phyloP scores from a whole-genome alignment of 2,329 filamentous ascomycete genomes.

The Colletotrichum tamarilloi region DNA sequence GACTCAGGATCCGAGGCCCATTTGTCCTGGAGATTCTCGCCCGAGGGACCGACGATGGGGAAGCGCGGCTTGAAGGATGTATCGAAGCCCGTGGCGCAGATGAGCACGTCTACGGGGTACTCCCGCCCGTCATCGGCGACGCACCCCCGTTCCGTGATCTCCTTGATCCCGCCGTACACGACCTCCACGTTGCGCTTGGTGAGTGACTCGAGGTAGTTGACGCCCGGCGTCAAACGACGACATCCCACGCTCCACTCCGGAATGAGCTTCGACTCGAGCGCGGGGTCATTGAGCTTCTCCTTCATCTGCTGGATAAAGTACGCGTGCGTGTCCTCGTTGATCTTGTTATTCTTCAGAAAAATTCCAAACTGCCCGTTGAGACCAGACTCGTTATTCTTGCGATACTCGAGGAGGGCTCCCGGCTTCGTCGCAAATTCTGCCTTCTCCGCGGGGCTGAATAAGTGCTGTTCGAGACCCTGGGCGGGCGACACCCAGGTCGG shows the following conservation, averaged over 20 bases:
- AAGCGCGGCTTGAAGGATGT: conserved; percentile 47
- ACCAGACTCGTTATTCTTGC: conserved; percentile 56
- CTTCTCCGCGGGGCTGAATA: conserved; percentile 53
- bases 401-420: conserved; percentile 50
- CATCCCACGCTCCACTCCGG: conserved; percentile 39
- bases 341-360: conserved; percentile 54
- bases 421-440: conserved; percentile 53
- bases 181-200: conserved; percentile 41
- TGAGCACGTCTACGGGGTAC: conserved; percentile 40
- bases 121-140: conserved; percentile 41
- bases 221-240: conserved; percentile 39
- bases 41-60: conserved; percentile 56
- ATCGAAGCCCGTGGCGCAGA: conserved; percentile 42
- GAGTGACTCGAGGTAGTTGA: conserved; percentile 41
- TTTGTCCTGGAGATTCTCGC: conserved; percentile 42
- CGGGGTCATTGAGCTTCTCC: conserved; percentile 46
- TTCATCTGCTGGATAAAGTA: conserved; percentile 54
- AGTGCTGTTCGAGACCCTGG: conserved; percentile 53
- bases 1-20: conserved; percentile 43
- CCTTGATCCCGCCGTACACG: conserved; percentile 49
- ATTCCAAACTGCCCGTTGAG: conserved; percentile 59
- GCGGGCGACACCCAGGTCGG: conserved; percentile 61
- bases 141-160: conserved; percentile 43
- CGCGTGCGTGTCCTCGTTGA: conserved; percentile 51
- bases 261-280: conserved; percentile 38